A percentile compares a stretch with the other conserved stretches of the same genome.
These are phyloP conservation scores for Copromyces sp. DNA, from an alignment of 495 filamentous ascomycete genomes.

Conservation along the genomic window DNA sequence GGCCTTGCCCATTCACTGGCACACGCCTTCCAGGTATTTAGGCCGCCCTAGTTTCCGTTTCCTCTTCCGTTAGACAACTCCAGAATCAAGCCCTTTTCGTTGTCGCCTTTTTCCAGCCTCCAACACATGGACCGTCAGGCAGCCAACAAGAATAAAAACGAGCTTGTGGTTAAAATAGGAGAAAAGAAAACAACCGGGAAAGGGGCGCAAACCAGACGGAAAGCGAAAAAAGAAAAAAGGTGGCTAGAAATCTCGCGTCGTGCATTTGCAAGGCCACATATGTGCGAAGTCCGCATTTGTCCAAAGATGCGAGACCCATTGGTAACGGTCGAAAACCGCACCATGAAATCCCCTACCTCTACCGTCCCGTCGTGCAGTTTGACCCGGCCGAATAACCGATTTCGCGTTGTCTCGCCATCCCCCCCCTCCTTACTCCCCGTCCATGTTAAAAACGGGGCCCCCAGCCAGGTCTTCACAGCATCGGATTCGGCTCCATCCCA, in stretches of 20 bases:
- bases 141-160: neutral
- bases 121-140: neutral
- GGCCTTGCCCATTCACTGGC: too few species aligned
- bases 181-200: neutral
- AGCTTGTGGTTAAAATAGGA: neutral
- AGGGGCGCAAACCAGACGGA: neutral
- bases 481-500: neutral
- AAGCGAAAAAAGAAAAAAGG: neutral
- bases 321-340: neutral
- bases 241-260: neutral
- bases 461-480: neutral
- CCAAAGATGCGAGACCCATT: neutral
- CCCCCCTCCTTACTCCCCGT: neutral
- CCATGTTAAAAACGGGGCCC: neutral
- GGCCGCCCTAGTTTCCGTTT: too few species aligned
- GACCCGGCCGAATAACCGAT: neutral
- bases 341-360: neutral
- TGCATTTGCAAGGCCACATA: neutral
- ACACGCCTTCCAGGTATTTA: too few species aligned
- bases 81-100: too few species aligned
- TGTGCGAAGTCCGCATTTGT: neutral
- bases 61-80: too few species aligned
- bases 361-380: neutral
- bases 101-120: too few species aligned
- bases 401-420: neutral